Conservation (phyloP, 2,329 filamentous ascomycete genomes). For the Fusarium tupiense region DNA sequence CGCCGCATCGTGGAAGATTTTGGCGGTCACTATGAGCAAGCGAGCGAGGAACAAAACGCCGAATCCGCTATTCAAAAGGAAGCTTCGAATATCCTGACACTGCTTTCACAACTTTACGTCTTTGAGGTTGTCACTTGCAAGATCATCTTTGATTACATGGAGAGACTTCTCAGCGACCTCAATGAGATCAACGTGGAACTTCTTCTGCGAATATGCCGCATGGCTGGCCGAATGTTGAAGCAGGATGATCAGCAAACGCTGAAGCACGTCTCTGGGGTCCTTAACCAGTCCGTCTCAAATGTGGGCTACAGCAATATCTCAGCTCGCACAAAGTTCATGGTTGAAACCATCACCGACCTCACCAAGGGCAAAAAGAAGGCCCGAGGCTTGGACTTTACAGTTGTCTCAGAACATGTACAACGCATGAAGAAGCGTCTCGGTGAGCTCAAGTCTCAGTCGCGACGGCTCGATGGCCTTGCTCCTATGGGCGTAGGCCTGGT, state of each 20-base stretch:
- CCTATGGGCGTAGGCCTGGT: slow-evolving; percentile 83
- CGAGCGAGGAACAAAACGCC: slow-evolving; percentile 54
- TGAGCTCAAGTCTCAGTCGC: slow-evolving; percentile 69
- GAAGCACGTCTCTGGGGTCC: slow-evolving; percentile 85
- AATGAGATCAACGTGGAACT: slow-evolving; percentile 90
- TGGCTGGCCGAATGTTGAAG: slow-evolving; percentile 82
- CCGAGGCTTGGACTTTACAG: slow-evolving; percentile 72
- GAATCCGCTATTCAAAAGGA: slow-evolving; percentile 48
- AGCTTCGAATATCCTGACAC: slow-evolving; percentile 77
- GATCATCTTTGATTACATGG: slow-evolving; percentile 91
- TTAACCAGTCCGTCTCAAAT: slow-evolving; percentile 77
- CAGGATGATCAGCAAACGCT: slow-evolving; percentile 88
- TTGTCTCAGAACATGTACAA: slow-evolving; percentile 83
- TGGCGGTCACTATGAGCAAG: slow-evolving; percentile 68
- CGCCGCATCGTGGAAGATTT: slow-evolving; percentile 82
- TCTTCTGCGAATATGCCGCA: slow-evolving; percentile 83
- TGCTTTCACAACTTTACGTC: slow-evolving; percentile 89
- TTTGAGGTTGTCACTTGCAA: slow-evolving; percentile 87
- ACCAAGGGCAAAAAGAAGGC: slow-evolving; percentile 94
- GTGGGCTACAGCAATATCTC: slow-evolving; percentile 77
- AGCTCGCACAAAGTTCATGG: slow-evolving; percentile 95
- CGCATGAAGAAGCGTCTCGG: slow-evolving; percentile 91
- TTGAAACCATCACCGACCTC: slow-evolving; percentile 92
- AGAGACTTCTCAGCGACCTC: slow-evolving; percentile 76
- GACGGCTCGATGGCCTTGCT: slow-evolving; percentile 75